Conservation (phyloP, 805 yeast genomes). For the Teunomyces barrocoloradensis region DNA sequence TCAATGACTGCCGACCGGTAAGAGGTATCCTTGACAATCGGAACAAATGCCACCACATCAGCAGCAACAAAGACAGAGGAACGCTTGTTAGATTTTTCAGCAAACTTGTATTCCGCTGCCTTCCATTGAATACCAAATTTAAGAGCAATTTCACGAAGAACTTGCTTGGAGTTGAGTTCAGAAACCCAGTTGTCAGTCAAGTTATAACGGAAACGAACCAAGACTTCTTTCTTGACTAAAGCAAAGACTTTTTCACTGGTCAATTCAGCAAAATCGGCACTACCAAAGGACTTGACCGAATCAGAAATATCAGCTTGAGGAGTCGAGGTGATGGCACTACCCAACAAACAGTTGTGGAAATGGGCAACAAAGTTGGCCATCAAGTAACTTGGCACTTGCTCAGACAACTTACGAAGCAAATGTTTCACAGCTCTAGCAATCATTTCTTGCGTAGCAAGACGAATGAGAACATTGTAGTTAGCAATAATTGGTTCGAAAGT, state of each 20-base stretch:
- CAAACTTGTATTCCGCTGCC: constrained; percentile 49
- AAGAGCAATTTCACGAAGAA: constrained; percentile 68
- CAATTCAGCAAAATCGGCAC: constrained; percentile 42
- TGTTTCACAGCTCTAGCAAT: constrained; percentile 80
- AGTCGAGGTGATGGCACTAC: constrained; percentile 39
- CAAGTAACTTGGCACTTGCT: constrained; percentile 48
- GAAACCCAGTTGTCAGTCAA: constrained; percentile 51
- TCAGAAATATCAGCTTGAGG: constrained; percentile 46
- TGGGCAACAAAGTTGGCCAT: constrained; percentile 63
- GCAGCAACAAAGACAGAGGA: constrained; percentile 50
- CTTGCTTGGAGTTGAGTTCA: constrained; percentile 37
- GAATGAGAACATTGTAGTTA: constrained; percentile 46
- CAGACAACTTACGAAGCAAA: constrained; percentile 51
- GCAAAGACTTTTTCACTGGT: constrained; percentile 45
- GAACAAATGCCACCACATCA: constrained; percentile 69
- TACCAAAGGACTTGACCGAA: constrained; percentile 40
- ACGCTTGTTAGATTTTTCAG: constrained; percentile 38
- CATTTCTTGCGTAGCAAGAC: constrained; percentile 60
- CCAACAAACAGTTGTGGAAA: constrained; percentile 69
- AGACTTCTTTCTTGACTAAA: constrained; percentile 52
- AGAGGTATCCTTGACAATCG: constrained; percentile 70
- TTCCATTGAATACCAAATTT: constrained; percentile 89
- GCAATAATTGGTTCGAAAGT: constrained; percentile 43
- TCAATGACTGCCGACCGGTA: constrained; percentile 67
- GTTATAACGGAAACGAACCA: constrained; percentile 59